These are phyloP conservation scores for Trichoderma simmonsii DNA, from an alignment of 2,329 filamentous ascomycete species.

Conservation along the genomic window DNA sequence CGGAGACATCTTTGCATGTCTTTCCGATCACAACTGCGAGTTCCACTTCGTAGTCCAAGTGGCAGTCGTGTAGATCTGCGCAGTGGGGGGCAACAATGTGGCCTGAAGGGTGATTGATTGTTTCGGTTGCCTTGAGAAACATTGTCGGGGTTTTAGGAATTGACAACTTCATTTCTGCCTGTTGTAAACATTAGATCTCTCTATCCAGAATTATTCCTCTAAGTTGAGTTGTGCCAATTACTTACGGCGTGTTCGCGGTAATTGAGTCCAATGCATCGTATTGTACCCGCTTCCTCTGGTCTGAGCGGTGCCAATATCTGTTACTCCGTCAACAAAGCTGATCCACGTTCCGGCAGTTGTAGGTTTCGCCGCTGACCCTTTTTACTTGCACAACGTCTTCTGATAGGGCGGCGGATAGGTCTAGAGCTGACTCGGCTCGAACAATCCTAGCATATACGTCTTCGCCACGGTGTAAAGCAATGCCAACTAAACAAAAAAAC, in stretches of 20 bases:
- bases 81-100: neutral
- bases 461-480: slow-evolving; percentile 9
- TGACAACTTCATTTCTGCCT: slow-evolving; percentile 5
- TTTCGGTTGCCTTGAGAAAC: neutral
- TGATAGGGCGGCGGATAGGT: slow-evolving; percentile 2
- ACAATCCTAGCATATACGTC: slow-evolving; percentile 9
- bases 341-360: neutral
- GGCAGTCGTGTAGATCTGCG: neutral
- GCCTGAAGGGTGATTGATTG: neutral
- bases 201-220: neutral
- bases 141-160: neutral
- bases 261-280: slow-evolving; percentile 11
- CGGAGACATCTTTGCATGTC: slow-evolving; percentile 4
- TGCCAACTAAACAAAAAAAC: neutral
- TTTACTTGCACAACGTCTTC: neutral
- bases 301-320: neutral
- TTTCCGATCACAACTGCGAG: slow-evolving; percentile 6
- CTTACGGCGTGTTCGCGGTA: slow-evolving; percentile 9
- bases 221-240: neutral
- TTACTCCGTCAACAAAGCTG: neutral
- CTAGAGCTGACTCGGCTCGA: neutral
- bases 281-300: slow-evolving; percentile 7
- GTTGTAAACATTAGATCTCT: neutral
- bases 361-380: neutral
- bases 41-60: slow-evolving; percentile 5